Conservation (phyloP, 2,329 filamentous ascomycete genomes). For the Aspergillus thermomutatus region DNA sequence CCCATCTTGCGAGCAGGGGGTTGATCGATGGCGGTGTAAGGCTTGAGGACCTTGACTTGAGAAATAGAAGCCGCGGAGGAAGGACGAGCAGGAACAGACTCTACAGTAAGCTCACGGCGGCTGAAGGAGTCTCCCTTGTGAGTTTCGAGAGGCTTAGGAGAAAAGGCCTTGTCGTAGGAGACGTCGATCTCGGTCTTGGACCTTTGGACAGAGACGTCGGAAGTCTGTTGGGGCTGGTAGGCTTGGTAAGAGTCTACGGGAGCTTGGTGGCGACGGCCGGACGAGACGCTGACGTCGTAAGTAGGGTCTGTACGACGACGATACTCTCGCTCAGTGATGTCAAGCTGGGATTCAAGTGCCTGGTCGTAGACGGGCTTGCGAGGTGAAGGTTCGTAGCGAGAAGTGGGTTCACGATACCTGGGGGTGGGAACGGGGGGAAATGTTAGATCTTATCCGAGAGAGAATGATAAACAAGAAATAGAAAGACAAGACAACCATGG, state of each 20-base stretch:
- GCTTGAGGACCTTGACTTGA: slow-evolving; percentile 50
- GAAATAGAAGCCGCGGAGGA: slow-evolving; percentile 33
- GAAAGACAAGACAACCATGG: background rate
- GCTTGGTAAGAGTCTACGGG: slow-evolving; percentile 16
- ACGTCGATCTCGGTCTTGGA: slow-evolving; percentile 17
- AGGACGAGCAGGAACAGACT: slow-evolving; percentile 32
- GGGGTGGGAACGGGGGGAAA: background rate
- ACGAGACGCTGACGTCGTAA: slow-evolving; percentile 43
- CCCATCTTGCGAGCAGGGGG: slow-evolving; percentile 63
- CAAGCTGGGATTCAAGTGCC: slow-evolving; percentile 47
- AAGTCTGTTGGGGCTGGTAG: slow-evolving; percentile 15
- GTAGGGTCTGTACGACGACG: slow-evolving; percentile 58
- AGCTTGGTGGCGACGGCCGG: slow-evolving; percentile 15
- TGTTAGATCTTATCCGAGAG: background rate
- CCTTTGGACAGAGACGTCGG: slow-evolving; percentile 23
- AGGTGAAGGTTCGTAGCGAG: slow-evolving; percentile 47
- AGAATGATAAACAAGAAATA: background rate
- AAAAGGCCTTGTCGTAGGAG: slow-evolving; percentile 29
- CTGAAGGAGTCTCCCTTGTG: slow-evolving; percentile 37
- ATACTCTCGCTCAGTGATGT: slow-evolving; percentile 61
- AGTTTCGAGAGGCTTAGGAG: slow-evolving; percentile 40
- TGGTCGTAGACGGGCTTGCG: slow-evolving; percentile 40
- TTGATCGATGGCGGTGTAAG: slow-evolving; percentile 50
- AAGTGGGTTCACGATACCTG: slow-evolving; percentile 57
- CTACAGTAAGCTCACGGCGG: slow-evolving; percentile 27